Percentiles rank a stretch among this genome's conserved stretches.
phyloP scores from a whole-genome alignment of 1,139 yeast species.

The Arxiozyma bovina region DNA sequence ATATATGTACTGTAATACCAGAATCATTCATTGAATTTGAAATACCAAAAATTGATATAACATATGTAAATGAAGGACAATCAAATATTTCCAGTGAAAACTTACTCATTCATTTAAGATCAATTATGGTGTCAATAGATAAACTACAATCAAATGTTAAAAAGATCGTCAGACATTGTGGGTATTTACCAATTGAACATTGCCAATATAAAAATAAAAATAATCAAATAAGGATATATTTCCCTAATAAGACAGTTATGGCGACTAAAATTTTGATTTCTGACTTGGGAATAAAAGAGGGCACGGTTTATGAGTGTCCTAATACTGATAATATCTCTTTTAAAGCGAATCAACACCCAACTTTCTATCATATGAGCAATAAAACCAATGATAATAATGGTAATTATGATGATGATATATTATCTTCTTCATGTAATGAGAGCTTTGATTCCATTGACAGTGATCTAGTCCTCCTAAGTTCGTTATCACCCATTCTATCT shows the following conservation, averaged over 20 bases:
- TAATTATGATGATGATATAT: constrained; percentile 9
- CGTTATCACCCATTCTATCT: constrained; percentile 7
- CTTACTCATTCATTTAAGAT: constrained; percentile 37
- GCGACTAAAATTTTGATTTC: constrained; percentile 43
- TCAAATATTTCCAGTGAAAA: constrained; percentile 36
- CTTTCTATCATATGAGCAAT: too few species aligned
- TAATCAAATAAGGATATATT: constrained; percentile 40
- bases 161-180: constrained; percentile 37
- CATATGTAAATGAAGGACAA: background rate
- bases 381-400: background rate
- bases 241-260: constrained; percentile 47
- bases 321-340: too few species aligned
- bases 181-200: constrained; percentile 38
- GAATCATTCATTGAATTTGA: constrained; percentile 51
- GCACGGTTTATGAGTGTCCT: constrained; percentile 34
- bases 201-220: constrained; percentile 29
- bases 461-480: background rate
- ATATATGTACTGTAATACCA: too few species aligned
- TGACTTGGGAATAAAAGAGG: constrained; percentile 45
- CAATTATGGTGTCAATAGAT: constrained; percentile 35
- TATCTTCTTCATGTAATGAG: constrained; percentile 1
- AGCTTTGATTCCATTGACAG: background rate
- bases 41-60: constrained; percentile 35
- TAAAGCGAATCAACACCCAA: background rate
- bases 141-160: constrained; percentile 22